phyloP scores from a whole-genome alignment of 176 grass and related monocot genomes.

The Triticum monococcum region DNA sequence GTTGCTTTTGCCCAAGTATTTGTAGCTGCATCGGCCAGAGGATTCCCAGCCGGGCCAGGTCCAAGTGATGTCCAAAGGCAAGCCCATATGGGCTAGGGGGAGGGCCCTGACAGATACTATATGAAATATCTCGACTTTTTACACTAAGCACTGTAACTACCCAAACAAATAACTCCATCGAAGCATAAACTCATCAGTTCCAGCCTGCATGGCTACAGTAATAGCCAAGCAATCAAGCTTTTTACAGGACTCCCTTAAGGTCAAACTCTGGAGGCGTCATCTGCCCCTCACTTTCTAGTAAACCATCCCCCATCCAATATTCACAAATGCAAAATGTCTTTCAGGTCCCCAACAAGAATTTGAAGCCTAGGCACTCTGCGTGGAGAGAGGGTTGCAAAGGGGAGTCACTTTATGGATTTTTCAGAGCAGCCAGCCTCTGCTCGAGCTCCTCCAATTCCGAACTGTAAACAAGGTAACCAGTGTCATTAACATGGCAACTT shows the following conservation, averaged over 20 bases:
- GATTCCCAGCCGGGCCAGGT: too few species aligned
- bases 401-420: conserved; percentile 35
- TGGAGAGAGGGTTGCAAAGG: background rate
- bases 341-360: conserved; percentile 2
- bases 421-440: conserved; percentile 77
- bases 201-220: background rate
- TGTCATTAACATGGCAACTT: background rate
- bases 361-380: conserved; percentile 4
- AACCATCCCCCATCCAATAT: conserved; percentile 22
- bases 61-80: too few species aligned
- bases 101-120: background rate
- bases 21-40: too few species aligned
- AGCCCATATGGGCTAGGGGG: too few species aligned
- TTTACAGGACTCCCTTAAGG: background rate
- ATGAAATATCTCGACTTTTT: background rate
- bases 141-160: background rate
- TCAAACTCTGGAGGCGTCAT: background rate
- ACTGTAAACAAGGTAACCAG: conserved; percentile 47
- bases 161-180: background rate
- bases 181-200: background rate
- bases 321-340: conserved; percentile 26
- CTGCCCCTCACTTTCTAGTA: background rate
- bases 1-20: too few species aligned
- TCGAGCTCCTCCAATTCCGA: conserved; percentile 73
- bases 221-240: background rate